These are phyloP conservation scores for Phytophthora ohioensis DNA, from an alignment of 352 stramenopile species.

Conservation along the genomic window DNA sequence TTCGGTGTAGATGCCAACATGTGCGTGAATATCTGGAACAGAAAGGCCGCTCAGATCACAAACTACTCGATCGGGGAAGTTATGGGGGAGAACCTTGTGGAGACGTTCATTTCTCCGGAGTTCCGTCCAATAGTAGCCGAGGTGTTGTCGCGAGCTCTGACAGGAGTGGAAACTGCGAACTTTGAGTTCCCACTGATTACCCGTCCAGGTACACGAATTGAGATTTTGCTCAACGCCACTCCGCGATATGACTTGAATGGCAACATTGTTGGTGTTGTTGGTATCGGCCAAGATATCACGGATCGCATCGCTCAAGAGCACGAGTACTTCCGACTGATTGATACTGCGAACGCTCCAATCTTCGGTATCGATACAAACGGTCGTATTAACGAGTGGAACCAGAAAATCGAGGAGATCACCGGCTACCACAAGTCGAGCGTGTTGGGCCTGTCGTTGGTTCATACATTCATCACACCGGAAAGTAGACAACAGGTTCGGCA, in stretches of 20 bases:
- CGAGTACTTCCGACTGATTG: slow-evolving; percentile 57
- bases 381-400: slow-evolving; percentile 61
- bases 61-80: slow-evolving; percentile 86
- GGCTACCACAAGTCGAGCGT: slow-evolving; percentile 73
- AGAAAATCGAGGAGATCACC: slow-evolving; percentile 86
- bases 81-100: slow-evolving; percentile 80
- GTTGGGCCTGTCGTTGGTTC: slow-evolving; percentile 70
- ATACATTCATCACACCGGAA: slow-evolving; percentile 78
- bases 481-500: slow-evolving; percentile 66
- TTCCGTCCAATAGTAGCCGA: slow-evolving; percentile 71
- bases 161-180: slow-evolving; percentile 56
- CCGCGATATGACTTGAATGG: slow-evolving; percentile 67
- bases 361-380: slow-evolving; percentile 83
- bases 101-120: slow-evolving; percentile 86
- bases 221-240: slow-evolving; percentile 66
- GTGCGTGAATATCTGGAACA: slow-evolving; percentile 89
- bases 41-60: slow-evolving; percentile 89
- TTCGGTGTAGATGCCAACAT: slow-evolving; percentile 62
- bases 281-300: slow-evolving; percentile 34
- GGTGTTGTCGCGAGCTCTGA: slow-evolving; percentile 72
- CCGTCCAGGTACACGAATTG: slow-evolving; percentile 67
- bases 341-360: slow-evolving; percentile 84
- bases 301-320: slow-evolving; percentile 38
- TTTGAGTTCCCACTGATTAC: slow-evolving; percentile 40
- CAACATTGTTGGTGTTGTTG: slow-evolving; percentile 69